Base-by-base conservation (phyloP, 148 eudicot genomes). In the Gaultheria prostrata region DNA sequence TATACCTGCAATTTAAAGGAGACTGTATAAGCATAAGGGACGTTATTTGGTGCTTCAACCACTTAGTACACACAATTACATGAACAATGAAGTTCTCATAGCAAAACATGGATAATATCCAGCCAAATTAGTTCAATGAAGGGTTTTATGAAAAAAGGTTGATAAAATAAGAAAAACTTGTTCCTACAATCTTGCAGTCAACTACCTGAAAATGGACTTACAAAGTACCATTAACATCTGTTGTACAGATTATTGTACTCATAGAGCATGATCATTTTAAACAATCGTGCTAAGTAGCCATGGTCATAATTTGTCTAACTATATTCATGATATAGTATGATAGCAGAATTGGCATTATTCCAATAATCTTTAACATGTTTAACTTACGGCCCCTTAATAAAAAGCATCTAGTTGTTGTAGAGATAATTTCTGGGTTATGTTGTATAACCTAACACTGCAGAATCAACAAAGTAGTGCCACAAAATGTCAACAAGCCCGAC, bases 1-100 rank as follows among this genome's bases (percentile, higher is more conserved):
- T 39, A 93, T 86, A 53, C 98, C 98, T 95, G 88, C 74, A 84
- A 72, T 83, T 73, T 28, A 74, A 53, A 53, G 13, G 8, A 30
- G 20, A 13, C 0, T 9, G 3, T 81, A 70, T 50, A 14, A 39
- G 53, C 26, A 15, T 21, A 69, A 11, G 1, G 15, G 21, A 21
- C 24, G 20, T 46, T 24, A 3, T 74, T 45, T 43, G 48, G 45
- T 33, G 45, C 43, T 72, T 20, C 20, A 33, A 72, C 48, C 24
- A 39, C 39, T 30, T 33, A 7, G 39, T 15, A 69, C 39, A 28
- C 28, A 10, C 39, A 69, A 28, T 69, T 32, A 39, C 39, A 69
- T 69, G 17, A 13, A 69, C 39, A 28, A 12, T 69, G 7, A 30
- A 28, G 18, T 69, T 69, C 28, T 69, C 17, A 30, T 14, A 30